Evolutionary conservation across 2,329 filamentous ascomycete species (phyloP), one percentile per base, ranked within the genome.

Genomic region (Monosporascus sp.): DNA sequence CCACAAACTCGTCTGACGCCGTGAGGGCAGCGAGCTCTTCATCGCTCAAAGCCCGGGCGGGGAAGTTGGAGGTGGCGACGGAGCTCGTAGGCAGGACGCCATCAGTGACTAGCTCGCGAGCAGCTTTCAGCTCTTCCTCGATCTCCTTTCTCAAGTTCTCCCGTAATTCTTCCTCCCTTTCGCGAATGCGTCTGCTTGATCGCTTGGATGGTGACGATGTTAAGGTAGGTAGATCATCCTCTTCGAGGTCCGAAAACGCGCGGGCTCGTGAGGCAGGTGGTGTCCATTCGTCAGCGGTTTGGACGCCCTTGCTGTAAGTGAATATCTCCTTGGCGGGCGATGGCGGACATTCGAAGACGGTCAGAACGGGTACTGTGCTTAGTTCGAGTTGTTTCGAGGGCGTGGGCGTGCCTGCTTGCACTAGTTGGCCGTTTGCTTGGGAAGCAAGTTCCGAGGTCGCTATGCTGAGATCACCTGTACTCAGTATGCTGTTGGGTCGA

Each of bases 221-320:
- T 15, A 75, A 74, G 44, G 79, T 79, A 8, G 78, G 72, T 9
- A 73, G 66, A 39, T 83, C 82, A 22, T 88, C 86, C 31, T 79
- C 77, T 31, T 91, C 86, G 17, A 82, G 79, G 31, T 82, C 81
- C 8, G 42, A 79, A 47, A 78, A 75, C 3, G 76, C 78, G 49
- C 79, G 77, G 1, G 79, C 72, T 34, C 78, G 75, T 36, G 78
- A 74, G 27, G 80, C 74, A 52, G 77, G 74, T 5, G 77, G 75
- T 18, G 78, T 76, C 83, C 89, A 89, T 57, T 86, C 84, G 63
- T 90, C 88, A 22, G 87, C 84, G 17, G 94, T 97, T 71, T 99
- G 95, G 22, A 97, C 91, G 52, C 86, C 92, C 74, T 97, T 97
- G 78, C 89, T 97, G 77, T 99, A 99, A 50, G 91, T 96, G 66